Evolutionary conservation across 2,329 filamentous ascomycete species (phyloP).

Genomic region (Xylaria sp.): DNA sequence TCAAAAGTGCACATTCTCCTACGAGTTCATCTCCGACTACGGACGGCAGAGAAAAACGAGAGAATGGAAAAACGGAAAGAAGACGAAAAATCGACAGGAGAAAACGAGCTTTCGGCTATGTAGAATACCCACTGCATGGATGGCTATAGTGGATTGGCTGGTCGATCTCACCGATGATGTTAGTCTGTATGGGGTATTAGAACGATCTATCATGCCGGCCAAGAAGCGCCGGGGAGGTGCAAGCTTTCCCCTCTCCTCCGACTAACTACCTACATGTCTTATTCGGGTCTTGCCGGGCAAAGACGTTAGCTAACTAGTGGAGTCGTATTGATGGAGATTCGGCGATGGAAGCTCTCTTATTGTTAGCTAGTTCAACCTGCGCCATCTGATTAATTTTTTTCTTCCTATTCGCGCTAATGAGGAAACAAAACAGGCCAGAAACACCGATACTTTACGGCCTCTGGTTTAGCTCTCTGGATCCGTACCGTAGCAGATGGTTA

Average conservation of each 20-base stretch:
- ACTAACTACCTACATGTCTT: no score
- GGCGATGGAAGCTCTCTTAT: background rate
- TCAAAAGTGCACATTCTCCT: background rate
- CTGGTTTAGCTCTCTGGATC: constrained; percentile 6
- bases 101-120: background rate
- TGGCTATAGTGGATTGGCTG: background rate
- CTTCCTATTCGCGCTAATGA: constrained; percentile 19
- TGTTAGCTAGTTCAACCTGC: constrained; percentile 3
- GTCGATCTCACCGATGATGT: constrained; percentile 7
- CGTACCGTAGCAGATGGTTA: background rate
- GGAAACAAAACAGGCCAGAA: constrained; percentile 9
- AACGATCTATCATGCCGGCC: constrained; percentile 11
- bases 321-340: background rate
- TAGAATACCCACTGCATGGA: background rate
- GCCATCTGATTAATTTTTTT: background rate
- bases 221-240: constrained; percentile 5
- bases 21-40: background rate
- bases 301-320: background rate
- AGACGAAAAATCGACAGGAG: background rate
- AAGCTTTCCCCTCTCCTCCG: constrained; percentile 24
- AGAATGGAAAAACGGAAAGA: background rate
- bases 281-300: background rate
- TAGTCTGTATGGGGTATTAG: constrained; percentile 8
- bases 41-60: background rate
- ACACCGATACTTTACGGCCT: background rate